Evolutionary conservation across 192 early-diverging fungal genomes (phyloP).

Genomic region (Entomortierella beljakovae): DNA sequence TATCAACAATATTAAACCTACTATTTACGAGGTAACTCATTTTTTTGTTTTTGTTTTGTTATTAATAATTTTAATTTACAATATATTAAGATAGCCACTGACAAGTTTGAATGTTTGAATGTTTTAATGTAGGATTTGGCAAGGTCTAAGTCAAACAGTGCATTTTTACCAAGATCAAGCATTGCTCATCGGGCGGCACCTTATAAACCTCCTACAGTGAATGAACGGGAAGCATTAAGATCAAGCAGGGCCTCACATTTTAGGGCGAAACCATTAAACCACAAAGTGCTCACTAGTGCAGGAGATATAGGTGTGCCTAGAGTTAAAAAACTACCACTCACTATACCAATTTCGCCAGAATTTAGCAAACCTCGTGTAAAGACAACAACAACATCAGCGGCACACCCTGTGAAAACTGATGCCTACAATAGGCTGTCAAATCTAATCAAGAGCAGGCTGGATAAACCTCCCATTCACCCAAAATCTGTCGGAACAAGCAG

Average conservation of each 20-base stretch:
- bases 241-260: slow-evolving; percentile 8
- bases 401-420: not conserved
- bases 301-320: slow-evolving; percentile 38
- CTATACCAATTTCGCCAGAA: slow-evolving; percentile 33
- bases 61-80: not conserved
- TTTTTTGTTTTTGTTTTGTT: not conserved
- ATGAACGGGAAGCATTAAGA: slow-evolving; percentile 25
- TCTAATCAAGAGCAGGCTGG: not conserved
- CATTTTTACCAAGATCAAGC: slow-evolving; percentile 3
- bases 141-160: not conserved
- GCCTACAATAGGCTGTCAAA: not conserved
- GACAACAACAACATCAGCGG: not conserved
- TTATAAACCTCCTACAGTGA: slow-evolving; percentile 20
- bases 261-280: slow-evolving; percentile 21
- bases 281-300: slow-evolving; percentile 32
- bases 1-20: too few species aligned
- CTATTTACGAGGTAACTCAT: too few species aligned
- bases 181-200: slow-evolving; percentile 8
- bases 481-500: not conserved
- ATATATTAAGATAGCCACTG: not conserved
- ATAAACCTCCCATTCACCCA: not conserved
- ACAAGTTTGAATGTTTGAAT: not conserved
- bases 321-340: slow-evolving; percentile 28
- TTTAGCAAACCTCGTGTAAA: slow-evolving; percentile 28
- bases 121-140: not conserved